Conservation (phyloP, 306 rosid species). For the Albizia julibrissin region DNA sequence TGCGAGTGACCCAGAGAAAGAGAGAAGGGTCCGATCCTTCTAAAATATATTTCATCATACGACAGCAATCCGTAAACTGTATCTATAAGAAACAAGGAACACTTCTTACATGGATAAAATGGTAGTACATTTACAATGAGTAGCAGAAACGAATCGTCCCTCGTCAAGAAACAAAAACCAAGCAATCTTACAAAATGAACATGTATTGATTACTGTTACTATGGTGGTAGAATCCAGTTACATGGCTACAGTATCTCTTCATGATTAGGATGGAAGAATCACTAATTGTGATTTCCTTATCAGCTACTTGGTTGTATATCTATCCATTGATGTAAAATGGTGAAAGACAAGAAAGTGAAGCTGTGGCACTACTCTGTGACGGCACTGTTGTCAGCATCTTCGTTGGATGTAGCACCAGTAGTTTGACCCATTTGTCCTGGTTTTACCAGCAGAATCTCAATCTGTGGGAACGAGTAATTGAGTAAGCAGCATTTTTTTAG, state of each 20-base stretch:
- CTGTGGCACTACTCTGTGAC: neutral
- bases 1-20: neutral
- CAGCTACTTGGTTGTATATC: neutral
- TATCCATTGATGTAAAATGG: neutral
- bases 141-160: neutral
- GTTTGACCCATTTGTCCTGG: slow-evolving; percentile 38
- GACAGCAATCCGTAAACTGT: neutral
- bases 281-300: neutral
- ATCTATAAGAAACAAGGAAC: neutral
- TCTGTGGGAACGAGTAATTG: slow-evolving; percentile 37
- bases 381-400: slow-evolving; percentile 26
- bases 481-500: neutral
- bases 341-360: neutral
- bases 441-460: slow-evolving; percentile 54
- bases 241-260: neutral
- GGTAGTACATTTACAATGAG: neutral
- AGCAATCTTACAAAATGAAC: neutral
- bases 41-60: slow-evolving; percentile 1
- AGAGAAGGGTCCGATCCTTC: slow-evolving; percentile 19
- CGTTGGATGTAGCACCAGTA: slow-evolving; percentile 28
- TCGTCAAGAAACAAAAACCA: neutral
- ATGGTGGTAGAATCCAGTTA: neutral
- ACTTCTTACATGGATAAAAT: neutral
- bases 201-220: neutral
- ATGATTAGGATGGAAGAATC: neutral